phyloP scores from a whole-genome alignment of 495 filamentous ascomycete genomes.

The Trichoderma gamsii region DNA sequence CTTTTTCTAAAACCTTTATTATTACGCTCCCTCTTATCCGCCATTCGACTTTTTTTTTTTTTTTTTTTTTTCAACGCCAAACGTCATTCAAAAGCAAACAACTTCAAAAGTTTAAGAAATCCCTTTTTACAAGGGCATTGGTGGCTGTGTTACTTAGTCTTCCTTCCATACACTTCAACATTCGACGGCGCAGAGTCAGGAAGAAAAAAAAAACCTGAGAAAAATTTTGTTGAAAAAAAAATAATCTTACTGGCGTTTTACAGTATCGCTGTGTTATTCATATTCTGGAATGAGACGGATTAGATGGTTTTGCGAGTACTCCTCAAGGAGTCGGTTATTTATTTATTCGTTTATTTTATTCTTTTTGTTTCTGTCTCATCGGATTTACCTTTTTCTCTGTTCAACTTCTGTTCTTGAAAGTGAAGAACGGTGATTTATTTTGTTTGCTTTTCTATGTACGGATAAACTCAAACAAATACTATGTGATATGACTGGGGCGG shows the following conservation, averaged over 20 bases:
- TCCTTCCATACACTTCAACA: neutral
- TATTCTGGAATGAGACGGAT: slow-evolving; percentile 8
- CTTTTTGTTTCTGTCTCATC: neutral
- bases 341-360: neutral
- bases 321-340: slow-evolving; percentile 5
- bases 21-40: neutral
- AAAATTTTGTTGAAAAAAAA: neutral
- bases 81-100: neutral
- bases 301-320: slow-evolving; percentile 7
- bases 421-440: neutral
- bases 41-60: neutral
- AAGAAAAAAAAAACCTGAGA: neutral
- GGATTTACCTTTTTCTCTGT: neutral
- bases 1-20: neutral
- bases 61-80: neutral
- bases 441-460: neutral
- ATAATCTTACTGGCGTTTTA: neutral
- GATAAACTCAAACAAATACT: neutral
- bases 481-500: neutral
- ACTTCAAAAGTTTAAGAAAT: neutral
- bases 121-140: neutral
- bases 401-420: neutral
- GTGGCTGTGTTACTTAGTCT: neutral
- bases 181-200: neutral
- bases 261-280: neutral